Evolutionary conservation across 129 eudicot species (phyloP), one percentile per base, ranked within the genome.

Genomic region (Tagetes patula): DNA sequence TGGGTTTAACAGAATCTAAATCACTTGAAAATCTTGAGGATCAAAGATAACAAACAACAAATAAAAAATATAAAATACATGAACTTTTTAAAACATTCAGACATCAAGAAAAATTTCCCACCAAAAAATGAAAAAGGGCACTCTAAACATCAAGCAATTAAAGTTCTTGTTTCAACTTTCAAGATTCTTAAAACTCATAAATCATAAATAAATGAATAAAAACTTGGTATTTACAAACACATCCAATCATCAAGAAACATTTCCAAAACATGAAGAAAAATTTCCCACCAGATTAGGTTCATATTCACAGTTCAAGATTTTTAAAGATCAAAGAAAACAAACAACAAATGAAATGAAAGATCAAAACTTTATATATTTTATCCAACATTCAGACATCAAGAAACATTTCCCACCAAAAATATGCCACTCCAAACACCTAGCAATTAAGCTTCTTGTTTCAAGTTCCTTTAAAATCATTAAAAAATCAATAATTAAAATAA

Each of bases 371-470:
- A 43, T 43, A 43, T 1, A 43, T 6, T 46, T 14, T 47, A n/a
- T 46, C 11, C 4, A 47, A 30, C 69, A 36, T 37, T 7, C 39
- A 61, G 46, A 36, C 70, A 46, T 40, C 48, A 73, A 73, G 14
- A 61, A 72, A n/a, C 77, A 73, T 61, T 45, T 47, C 49, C 62
- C 13, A 30, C 56, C 77, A 33, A 73, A 61, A 34, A 13, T 7
- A 20, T 2, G 11, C 11, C 38, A 71, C 47, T 9, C 48, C 39
- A 11, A 70, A 55, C 39, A 70, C 38, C 42, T 34, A 49, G 42
- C 70, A 53, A 70, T 39, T 32, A 58, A 8, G 48, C 31, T 48
- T 65, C 40, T 55, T 69, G 30, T 43, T 41, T 42, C 82, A 75
- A 77, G 46, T 72, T 66, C 73, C 72, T 59, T 58, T 67, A n/a